Percentiles rank a stretch among this genome's conserved stretches.
Evolutionary conservation across 2,329 filamentous ascomycete genomes (phyloP).

Genomic region (Fusarium cyanostomum): DNA sequence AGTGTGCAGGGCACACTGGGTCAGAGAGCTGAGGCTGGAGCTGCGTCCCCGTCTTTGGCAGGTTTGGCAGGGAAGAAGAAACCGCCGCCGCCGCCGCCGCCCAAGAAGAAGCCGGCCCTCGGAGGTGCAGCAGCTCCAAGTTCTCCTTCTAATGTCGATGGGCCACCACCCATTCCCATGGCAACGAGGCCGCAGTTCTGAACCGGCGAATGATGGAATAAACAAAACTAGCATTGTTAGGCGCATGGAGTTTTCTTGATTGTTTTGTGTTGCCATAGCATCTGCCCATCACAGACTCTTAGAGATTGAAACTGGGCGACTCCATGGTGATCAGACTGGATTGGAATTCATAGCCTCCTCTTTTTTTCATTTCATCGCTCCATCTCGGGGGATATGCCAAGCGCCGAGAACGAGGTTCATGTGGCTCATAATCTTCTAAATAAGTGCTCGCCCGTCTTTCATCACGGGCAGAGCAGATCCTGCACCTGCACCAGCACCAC

Average conservation of each 20-base stretch:
- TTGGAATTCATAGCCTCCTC: constrained; percentile 30
- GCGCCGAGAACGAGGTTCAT: constrained; percentile 36
- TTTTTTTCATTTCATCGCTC: constrained; percentile 40
- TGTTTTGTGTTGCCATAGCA: background rate
- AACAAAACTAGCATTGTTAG: constrained; percentile 15
- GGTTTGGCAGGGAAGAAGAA: constrained; percentile 60
- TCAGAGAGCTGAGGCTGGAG: constrained; percentile 10
- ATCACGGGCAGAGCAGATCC: constrained; percentile 26
- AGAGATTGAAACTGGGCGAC: background rate
- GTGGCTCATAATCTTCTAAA: constrained; percentile 37
- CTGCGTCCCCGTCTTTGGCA: constrained; percentile 20
- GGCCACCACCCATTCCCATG: constrained; percentile 63
- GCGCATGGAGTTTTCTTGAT: constrained; percentile 18
- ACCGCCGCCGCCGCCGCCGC: constrained; percentile 60
- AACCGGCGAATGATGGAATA: background rate
- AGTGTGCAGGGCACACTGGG: constrained; percentile 30
- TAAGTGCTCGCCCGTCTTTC: constrained; percentile 29
- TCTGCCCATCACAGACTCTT: constrained; percentile 1
- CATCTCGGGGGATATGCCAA: constrained; percentile 35
- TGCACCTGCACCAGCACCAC: constrained; percentile 21
- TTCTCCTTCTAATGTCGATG: constrained; percentile 42
- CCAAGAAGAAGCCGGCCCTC: constrained; percentile 62
- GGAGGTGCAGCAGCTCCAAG: constrained; percentile 24
- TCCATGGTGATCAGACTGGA: constrained; percentile 12
- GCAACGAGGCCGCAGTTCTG: constrained; percentile 60